Percentiles rank a stretch among this genome's conserved stretches.
Conservation (phyloP, 768 basidiomycete species). For the Tulasnella sp. region DNA sequence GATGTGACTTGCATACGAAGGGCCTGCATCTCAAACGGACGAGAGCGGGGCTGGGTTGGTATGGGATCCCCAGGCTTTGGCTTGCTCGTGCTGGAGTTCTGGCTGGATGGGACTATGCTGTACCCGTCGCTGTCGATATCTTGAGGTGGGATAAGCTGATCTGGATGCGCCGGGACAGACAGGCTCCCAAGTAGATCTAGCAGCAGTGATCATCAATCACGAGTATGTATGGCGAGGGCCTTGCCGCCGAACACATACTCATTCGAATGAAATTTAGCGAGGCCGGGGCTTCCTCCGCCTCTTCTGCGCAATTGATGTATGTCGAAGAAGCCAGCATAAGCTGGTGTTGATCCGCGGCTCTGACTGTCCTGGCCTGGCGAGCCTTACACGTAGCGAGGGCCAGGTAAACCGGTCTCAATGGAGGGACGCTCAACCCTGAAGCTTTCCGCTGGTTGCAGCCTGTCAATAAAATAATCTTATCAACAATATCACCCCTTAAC, state of each 20-base stretch:
- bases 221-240: neutral
- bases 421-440: neutral
- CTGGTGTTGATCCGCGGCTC: neutral
- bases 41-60: neutral
- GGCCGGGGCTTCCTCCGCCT: neutral
- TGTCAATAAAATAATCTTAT: neutral
- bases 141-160: neutral
- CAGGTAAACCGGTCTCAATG: slow-evolving; percentile 4
- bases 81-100: neutral
- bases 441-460: neutral
- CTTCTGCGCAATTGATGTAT: slow-evolving; percentile 14
- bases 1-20: slow-evolving; percentile 23
- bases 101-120: neutral
- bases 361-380: neutral
- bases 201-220: neutral
- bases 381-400: slow-evolving; percentile 17
- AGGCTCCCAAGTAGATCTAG: neutral
- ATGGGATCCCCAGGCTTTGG: neutral
- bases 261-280: slow-evolving; percentile 23
- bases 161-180: neutral
- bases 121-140: neutral
- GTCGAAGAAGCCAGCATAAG: neutral
- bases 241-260: slow-evolving; percentile 2
- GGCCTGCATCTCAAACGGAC: slow-evolving; percentile 17
- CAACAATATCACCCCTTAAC: neutral